phyloP scores from a whole-genome alignment of 2,329 filamentous ascomycete genomes.

The Claviceps spartinae region DNA sequence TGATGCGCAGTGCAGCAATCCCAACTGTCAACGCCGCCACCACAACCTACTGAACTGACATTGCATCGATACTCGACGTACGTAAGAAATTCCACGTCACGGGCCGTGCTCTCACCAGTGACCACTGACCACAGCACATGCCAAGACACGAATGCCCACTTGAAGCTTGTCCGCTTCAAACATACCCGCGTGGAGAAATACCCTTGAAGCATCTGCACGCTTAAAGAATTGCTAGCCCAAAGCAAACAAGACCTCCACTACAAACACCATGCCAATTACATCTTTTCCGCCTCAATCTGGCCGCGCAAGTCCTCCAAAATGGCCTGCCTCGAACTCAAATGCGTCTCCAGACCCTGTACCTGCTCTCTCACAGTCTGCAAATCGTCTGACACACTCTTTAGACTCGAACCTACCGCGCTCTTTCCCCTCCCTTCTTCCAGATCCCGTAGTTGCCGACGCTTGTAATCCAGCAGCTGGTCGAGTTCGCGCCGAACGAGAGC shows the following conservation, averaged over 20 bases:
- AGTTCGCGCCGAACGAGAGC: conserved; percentile 88
- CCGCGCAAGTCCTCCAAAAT: conserved; percentile 62
- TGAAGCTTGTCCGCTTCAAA: not conserved
- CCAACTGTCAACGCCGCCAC: not conserved
- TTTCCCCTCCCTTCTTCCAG: conserved; percentile 58
- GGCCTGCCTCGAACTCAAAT: conserved; percentile 64
- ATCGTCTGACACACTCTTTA: conserved; percentile 74
- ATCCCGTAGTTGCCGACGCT: conserved; percentile 65
- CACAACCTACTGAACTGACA: not conserved
- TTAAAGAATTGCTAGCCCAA: not conserved
- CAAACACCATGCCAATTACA: not conserved
- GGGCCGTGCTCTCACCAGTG: no score
- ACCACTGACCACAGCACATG: not conserved
- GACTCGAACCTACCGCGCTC: conserved; percentile 52
- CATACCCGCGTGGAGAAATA: no score
- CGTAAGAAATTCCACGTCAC: not conserved
- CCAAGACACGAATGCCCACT: not conserved
- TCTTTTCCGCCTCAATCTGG: conserved; percentile 79
- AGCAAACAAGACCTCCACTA: not conserved
- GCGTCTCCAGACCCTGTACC: conserved; percentile 75
- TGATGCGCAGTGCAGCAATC: no score
- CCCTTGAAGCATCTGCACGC: no score
- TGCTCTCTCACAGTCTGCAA: conserved; percentile 86
- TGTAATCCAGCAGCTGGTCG: conserved; percentile 90
- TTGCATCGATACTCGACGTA: not conserved